A percentile compares a stretch with the other conserved stretches of the same genome.
Evolutionary conservation across 2,329 filamentous ascomycete genomes (phyloP).

Genomic region (Phaeosphaeriaceae sp.): DNA sequence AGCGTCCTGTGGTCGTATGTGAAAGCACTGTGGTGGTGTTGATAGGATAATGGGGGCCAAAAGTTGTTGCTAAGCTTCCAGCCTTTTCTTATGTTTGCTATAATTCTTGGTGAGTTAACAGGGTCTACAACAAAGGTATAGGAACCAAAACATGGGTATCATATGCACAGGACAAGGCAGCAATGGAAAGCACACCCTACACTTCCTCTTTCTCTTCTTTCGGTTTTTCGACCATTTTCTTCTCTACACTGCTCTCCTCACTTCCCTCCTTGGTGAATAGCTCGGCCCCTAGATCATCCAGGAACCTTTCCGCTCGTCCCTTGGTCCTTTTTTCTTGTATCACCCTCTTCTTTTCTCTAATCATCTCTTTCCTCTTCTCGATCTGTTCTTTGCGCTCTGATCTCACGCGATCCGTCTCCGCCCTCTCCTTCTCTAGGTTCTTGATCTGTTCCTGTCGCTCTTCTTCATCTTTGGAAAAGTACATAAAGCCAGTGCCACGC

Average conservation of each 20-base stretch:
- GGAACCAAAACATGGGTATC: background rate
- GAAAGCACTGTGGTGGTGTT: no score
- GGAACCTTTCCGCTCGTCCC: conserved; percentile 74
- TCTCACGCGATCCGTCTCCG: conserved; percentile 70
- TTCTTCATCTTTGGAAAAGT: conserved; percentile 79
- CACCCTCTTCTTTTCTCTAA: conserved; percentile 63
- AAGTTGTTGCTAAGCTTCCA: no score
- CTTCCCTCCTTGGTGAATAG: conserved; percentile 17
- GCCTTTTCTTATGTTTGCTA: no score
- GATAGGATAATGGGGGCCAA: no score
- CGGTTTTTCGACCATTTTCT: background rate
- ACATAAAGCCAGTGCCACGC: conserved; percentile 90
- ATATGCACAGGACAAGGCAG: background rate
- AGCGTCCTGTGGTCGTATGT: no score
- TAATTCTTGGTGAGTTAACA: no score
- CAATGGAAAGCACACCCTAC: background rate
- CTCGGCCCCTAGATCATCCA: conserved; percentile 60
- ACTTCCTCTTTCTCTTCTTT: background rate
- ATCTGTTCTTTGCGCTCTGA: conserved; percentile 55
- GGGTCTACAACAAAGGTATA: no score
- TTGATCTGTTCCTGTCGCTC: conserved; percentile 76
- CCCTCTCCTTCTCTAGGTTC: conserved; percentile 69
- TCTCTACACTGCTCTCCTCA: background rate
- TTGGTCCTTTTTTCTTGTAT: conserved; percentile 66
- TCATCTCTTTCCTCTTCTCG: conserved; percentile 69